phyloP scores from a whole-genome alignment of 306 rosid genomes.

The Alnus rubra region DNA sequence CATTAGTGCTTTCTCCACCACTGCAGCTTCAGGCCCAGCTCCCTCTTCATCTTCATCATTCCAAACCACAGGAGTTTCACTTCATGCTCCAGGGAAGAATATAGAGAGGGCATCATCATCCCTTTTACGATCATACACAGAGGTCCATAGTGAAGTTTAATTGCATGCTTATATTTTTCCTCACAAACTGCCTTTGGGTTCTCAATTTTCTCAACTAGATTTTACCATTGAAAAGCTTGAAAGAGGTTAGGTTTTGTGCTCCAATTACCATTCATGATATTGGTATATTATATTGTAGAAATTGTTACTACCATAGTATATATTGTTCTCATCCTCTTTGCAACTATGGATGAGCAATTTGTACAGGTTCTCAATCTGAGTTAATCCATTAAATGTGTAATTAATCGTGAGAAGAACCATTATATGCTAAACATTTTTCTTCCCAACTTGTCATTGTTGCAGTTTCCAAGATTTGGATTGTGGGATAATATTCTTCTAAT shows the following conservation, averaged over 20 bases:
- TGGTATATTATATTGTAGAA: not conserved
- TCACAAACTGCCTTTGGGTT: not conserved
- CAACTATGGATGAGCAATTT: not conserved
- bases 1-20: slow-evolving; percentile 35
- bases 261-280: not conserved
- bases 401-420: not conserved
- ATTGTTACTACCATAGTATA: not conserved
- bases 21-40: slow-evolving; percentile 36
- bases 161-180: not conserved
- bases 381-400: not conserved
- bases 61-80: slow-evolving; percentile 25
- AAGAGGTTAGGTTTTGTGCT: not conserved
- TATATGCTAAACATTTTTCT: not conserved
- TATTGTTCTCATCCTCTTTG: not conserved
- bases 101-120: slow-evolving; percentile 42
- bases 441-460: not conserved
- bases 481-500: not conserved
- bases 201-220: not conserved
- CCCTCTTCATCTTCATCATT: slow-evolving; percentile 49
- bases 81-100: slow-evolving; percentile 30
- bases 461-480: not conserved
- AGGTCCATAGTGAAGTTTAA: slow-evolving; percentile 9
- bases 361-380: not conserved
- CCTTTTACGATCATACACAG: slow-evolving; percentile 36
- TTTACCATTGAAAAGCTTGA: not conserved